Conservation (phyloP, 192 early-diverging fungal species). For the Linnemannia exigua region DNA sequence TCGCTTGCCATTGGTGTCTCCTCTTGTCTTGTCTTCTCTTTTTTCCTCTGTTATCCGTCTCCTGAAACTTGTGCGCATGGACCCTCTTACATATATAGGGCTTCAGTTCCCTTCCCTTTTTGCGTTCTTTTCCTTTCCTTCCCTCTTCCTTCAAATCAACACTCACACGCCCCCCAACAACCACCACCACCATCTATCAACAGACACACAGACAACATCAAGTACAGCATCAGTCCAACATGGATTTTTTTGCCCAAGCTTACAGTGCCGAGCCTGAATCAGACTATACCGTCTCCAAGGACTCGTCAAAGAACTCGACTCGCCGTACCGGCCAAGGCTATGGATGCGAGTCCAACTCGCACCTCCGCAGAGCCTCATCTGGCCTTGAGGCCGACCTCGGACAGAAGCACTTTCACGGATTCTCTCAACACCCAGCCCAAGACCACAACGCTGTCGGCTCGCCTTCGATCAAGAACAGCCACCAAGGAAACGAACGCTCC, state of each 20-base stretch:
- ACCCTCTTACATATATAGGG: neutral
- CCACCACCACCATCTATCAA: no score
- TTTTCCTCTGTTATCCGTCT: neutral
- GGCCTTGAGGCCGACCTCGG: slow-evolving; percentile 39
- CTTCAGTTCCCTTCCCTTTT: neutral
- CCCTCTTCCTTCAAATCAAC: neutral
- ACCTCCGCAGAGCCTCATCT: slow-evolving; percentile 43
- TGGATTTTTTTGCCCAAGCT: slow-evolving; percentile 52
- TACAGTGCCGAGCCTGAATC: slow-evolving; percentile 9
- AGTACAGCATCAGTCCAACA: neutral
- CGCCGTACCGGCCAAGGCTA: slow-evolving; percentile 17
- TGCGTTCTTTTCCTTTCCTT: neutral
- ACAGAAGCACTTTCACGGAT: neutral
- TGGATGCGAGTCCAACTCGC: slow-evolving; percentile 46
- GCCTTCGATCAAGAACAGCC: slow-evolving; percentile 16
- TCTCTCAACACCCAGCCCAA: neutral
- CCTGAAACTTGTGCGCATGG: neutral
- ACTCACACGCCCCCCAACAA: neutral
- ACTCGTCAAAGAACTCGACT: slow-evolving; percentile 19
- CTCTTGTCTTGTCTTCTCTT: neutral
- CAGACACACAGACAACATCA: slow-evolving; percentile 1
- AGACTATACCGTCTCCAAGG: neutral
- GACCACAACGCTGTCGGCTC: neutral
- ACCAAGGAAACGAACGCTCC: slow-evolving; percentile 12
- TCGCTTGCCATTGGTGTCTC: neutral